Base-by-base conservation (phyloP, 1,284 basidiomycete species). In the Ceratorhiza oryzae-sativae region DNA sequence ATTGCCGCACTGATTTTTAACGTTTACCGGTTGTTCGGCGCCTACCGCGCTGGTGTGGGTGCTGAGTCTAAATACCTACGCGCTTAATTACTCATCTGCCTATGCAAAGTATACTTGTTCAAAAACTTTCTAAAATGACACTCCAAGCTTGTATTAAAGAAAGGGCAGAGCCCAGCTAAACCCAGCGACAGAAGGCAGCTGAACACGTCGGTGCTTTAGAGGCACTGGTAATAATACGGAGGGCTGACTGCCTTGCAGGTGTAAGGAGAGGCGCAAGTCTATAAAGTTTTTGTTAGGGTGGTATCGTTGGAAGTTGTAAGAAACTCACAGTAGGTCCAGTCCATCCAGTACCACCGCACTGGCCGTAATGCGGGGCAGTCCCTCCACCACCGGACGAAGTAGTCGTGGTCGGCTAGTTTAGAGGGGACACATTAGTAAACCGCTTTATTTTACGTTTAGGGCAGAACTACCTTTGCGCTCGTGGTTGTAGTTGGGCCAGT, bases 201-300 rank as follows among this genome's bases (percentile, higher is more conserved):
- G n/a, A 1, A 30, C 18, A 25, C 12, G 36, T 20, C 25, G 5
- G 10, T 42, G 10, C 58, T 42, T 59, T 48, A 56, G 41, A 68
- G 65, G 51, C 65, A 68, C 65, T 68, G 65, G 51, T 51, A 68
- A 51, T 68, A 68, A 18, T 25, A 68, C 10, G 51, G 36, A 9
- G 36, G 36, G 53, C 51, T 68, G 36, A 56, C 36, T n/a, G 34
- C 49, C 42, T 25, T 62, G 48, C 62, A 65, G n/a, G 30, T 65
- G 48, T 53, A 65, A 36, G 62, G 62, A 5, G 51, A 56, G 12
- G 25, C 51, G 51, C 65, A 68, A 25, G 39, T 34, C 65, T 68
- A 18, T 25, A 42, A 15, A 15, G 20, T 1, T 25, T 59, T 59
- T 25, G 39, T 3, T n/a, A 25, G 9, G 12, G 10, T 3, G 36